These are phyloP conservation scores for Sugiyamaella grinbergsii DNA, from an alignment of 1,139 yeast genomes.

Conservation along the genomic window DNA sequence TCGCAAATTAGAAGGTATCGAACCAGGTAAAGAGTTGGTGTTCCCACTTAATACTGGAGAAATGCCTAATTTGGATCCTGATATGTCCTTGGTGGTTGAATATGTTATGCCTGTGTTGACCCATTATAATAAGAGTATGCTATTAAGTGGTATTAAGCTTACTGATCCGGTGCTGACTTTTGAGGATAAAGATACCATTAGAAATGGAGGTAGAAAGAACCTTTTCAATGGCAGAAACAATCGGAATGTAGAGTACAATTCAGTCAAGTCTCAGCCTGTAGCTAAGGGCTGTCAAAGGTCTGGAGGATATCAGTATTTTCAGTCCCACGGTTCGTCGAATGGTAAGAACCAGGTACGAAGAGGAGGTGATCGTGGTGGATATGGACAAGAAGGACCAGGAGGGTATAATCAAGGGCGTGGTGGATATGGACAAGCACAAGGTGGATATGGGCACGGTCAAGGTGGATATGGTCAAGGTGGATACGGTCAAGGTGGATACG, in stretches of 20 bases:
- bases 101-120: constrained; percentile 56
- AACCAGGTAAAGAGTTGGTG: constrained; percentile 49
- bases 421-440: constrained; percentile 3
- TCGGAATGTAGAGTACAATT: constrained; percentile 29
- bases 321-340: constrained; percentile 23
- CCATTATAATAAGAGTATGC: constrained; percentile 64
- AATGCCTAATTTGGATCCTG: constrained; percentile 57
- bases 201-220: constrained; percentile 33
- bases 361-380: too few relatives aligned
- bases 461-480: constrained; percentile 5
- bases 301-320: constrained; percentile 34
- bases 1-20: constrained; percentile 49
- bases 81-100: constrained; percentile 56
- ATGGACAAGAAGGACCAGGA: constrained; percentile 11
- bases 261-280: constrained; percentile 14
- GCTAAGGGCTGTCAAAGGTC: constrained; percentile 21
- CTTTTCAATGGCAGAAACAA: constrained; percentile 32
- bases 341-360: constrained; percentile 1
- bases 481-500: not conserved
- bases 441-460: not conserved
- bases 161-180: constrained; percentile 61
- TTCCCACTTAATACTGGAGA: constrained; percentile 64
- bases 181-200: constrained; percentile 67
- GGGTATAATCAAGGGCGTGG: constrained; percentile 17
- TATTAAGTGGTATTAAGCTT: constrained; percentile 75